phyloP scores from a whole-genome alignment of 2,329 filamentous ascomycete species.

The Thyridium curvatum region DNA sequence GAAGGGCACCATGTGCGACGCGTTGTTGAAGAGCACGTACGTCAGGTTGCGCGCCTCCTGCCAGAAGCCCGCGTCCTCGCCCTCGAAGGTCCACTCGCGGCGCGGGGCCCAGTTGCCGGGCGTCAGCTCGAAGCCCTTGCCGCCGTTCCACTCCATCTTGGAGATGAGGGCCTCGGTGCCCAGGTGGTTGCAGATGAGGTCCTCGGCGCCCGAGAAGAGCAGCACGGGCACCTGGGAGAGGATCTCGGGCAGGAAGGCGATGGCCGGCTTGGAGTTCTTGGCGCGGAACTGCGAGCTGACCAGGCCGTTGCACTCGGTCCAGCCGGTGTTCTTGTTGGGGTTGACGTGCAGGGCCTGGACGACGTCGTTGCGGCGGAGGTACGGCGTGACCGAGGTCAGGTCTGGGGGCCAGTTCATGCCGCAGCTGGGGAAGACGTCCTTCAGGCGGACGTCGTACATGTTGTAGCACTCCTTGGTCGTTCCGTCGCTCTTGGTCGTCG shows the following conservation, averaged over 20 bases:
- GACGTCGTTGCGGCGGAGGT: conserved; percentile 79
- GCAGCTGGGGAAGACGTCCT: conserved; percentile 74
- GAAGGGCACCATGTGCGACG: conserved; percentile 97
- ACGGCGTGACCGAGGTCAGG: conserved; percentile 68
- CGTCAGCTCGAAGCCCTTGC: conserved; percentile 81
- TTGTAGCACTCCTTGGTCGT: conserved; percentile 65
- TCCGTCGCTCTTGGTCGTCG: conserved; percentile 40
- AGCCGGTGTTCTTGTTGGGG: conserved; percentile 74
- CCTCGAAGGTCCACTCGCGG: conserved; percentile 90
- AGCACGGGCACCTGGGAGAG: conserved; percentile 72
- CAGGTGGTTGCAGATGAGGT: conserved; percentile 95
- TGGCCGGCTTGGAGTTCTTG: conserved; percentile 63
- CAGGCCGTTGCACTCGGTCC: conserved; percentile 81
- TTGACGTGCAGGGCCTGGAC: conserved; percentile 76
- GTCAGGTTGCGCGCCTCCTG: conserved; percentile 93
- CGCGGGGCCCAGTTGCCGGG: conserved; percentile 89
- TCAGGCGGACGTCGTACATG: conserved; percentile 93
- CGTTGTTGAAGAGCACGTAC: conserved; percentile 92
- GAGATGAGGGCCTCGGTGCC: conserved; percentile 89
- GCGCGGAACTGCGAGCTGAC: conserved; percentile 69
- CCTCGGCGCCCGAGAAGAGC: conserved; percentile 88
- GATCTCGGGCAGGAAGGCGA: conserved; percentile 70
- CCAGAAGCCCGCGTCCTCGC: conserved; percentile 81
- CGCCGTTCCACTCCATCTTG: conserved; percentile 87
- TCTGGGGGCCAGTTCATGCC: conserved; percentile 99